Evolutionary conservation across 139 green algal genomes (phyloP).

Genomic region (Limnomonas spitsbergensis): DNA sequence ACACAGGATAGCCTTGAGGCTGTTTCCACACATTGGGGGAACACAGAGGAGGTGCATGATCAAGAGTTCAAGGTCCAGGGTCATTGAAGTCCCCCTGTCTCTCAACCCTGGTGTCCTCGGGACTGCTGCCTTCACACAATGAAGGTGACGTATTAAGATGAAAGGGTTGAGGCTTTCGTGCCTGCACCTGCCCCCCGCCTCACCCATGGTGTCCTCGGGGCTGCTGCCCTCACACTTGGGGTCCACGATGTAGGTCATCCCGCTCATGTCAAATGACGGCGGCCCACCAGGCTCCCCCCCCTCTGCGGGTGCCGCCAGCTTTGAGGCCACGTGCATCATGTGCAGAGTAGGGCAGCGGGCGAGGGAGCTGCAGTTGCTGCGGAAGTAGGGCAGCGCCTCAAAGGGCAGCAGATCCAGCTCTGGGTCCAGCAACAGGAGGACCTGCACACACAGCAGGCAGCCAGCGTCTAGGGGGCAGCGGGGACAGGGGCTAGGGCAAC

Average conservation of each 20-base stretch:
- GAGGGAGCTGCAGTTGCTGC: slow-evolving; percentile 21
- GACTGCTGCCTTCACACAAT: too few species aligned
- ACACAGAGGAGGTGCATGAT: too few species aligned
- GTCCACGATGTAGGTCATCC: slow-evolving; percentile 40
- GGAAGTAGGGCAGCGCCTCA: slow-evolving; percentile 34
- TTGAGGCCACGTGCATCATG: not conserved
- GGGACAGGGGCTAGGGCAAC: too few species aligned
- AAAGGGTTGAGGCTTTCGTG: too few species aligned
- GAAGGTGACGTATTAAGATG: too few species aligned
- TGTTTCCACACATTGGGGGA: too few species aligned
- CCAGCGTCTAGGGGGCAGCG: not conserved
- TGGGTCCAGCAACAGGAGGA: slow-evolving; percentile 49
- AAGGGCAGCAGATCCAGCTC: slow-evolving; percentile 36
- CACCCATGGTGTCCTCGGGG: slow-evolving; percentile 16
- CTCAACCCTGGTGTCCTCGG: too few species aligned
- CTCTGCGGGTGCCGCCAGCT: not conserved
- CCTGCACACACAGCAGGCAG: not conserved
- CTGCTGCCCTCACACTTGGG: slow-evolving; percentile 33
- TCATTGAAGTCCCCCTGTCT: too few species aligned
- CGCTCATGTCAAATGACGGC: slow-evolving; percentile 13
- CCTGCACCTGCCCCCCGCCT: too few species aligned
- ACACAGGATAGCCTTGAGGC: too few species aligned
- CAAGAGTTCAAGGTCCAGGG: too few species aligned
- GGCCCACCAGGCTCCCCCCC: not conserved
- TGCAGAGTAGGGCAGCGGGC: slow-evolving; percentile 34